Evolutionary conservation across 768 basidiomycete genomes (phyloP), one percentile per base, ranked within the genome.

Genomic region (Tephrocybe sp.): DNA sequence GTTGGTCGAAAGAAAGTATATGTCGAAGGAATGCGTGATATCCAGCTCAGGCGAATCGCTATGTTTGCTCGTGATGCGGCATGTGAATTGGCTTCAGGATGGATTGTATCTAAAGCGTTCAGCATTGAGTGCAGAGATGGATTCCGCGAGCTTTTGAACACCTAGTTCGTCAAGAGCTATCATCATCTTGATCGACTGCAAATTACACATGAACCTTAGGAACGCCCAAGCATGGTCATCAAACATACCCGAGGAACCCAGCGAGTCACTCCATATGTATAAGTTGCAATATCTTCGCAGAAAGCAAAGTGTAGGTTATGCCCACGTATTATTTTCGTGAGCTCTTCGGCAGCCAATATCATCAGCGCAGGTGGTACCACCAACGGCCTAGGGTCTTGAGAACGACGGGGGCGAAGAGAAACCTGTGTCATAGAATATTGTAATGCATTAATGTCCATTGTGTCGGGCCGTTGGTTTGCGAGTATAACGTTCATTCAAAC

Each of bases 391-490:
- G 36, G 36, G 18, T 3, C 9, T 9, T 41, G 25, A 8, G 24
- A 15, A 9, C 40, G 40, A 26, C 9, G 5, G 82, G 85, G 12
- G 4, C 5, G 36, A 16, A 11, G 9, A 11, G 34, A n/a, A 11
- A n/a, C 28, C 12, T 30, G 7, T 7, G 28, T 30, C 28, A n/a
- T n/a, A n/a, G n/a, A n/a, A n/a, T n/a, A n/a, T n/a, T n/a, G n/a
- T n/a, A n/a, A n/a, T n/a, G n/a, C n/a, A n/a, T n/a, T n/a, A n/a
- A n/a, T n/a, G n/a, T 6, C 28, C 28, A 30, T 30, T 30, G 28
- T 30, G n/a, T n/a, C n/a, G n/a, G n/a, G n/a, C n/a, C n/a, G n/a
- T n/a, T n/a, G n/a, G n/a, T n/a, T n/a, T n/a, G n/a, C n/a, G n/a
- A n/a, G n/a, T n/a, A n/a, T n/a, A n/a, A n/a, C n/a, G n/a, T n/a